phyloP scores from a whole-genome alignment of 2,329 filamentous ascomycete species.

The Lizonia empirigonia region DNA sequence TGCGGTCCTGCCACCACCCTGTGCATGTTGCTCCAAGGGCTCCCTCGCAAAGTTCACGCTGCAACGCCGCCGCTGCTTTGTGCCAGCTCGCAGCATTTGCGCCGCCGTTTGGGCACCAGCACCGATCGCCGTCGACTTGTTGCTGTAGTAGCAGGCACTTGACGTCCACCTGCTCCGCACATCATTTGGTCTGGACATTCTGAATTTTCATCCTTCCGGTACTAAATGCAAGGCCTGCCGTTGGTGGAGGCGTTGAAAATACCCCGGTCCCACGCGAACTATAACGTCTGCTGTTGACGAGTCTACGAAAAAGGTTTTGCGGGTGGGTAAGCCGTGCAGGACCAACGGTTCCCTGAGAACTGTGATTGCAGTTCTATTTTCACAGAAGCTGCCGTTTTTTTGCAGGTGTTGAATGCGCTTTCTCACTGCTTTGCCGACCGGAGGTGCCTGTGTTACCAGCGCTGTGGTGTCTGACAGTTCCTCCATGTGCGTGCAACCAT shows the following conservation, averaged over 20 bases:
- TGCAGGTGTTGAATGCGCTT: conserved; percentile 10
- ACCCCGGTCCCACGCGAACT: conserved; percentile 16
- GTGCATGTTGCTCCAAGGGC: conserved; percentile 13
- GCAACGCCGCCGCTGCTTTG: conserved; percentile 25
- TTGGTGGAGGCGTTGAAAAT: conserved; percentile 31
- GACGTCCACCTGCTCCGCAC: conserved; percentile 13
- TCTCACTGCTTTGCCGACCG: conserved; percentile 12
- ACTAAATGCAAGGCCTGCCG: conserved; percentile 21
- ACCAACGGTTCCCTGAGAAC: conserved; percentile 24
- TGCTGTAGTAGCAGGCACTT: conserved; percentile 20
- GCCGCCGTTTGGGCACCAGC: conserved; percentile 23
- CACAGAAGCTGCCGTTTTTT: conserved; percentile 7
- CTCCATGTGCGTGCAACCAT: conserved; percentile 29
- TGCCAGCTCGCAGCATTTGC: conserved; percentile 21
- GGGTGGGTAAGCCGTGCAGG: conserved; percentile 33
- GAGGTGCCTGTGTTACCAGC: conserved; percentile 26
- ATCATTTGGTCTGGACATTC: conserved; percentile 18
- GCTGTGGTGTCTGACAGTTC: conserved; percentile 27
- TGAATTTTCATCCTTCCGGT: conserved; percentile 27
- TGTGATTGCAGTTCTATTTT: neutral
- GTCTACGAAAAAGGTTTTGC: conserved; percentile 19
- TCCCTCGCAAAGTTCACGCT: conserved; percentile 17
- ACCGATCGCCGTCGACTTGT: conserved; percentile 16
- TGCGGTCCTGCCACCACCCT: conserved; percentile 17
- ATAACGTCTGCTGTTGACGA: conserved; percentile 12